These are phyloP conservation scores for Aspergillus persii DNA, from an alignment of 2,329 filamentous ascomycete genomes.

Conservation along the genomic window DNA sequence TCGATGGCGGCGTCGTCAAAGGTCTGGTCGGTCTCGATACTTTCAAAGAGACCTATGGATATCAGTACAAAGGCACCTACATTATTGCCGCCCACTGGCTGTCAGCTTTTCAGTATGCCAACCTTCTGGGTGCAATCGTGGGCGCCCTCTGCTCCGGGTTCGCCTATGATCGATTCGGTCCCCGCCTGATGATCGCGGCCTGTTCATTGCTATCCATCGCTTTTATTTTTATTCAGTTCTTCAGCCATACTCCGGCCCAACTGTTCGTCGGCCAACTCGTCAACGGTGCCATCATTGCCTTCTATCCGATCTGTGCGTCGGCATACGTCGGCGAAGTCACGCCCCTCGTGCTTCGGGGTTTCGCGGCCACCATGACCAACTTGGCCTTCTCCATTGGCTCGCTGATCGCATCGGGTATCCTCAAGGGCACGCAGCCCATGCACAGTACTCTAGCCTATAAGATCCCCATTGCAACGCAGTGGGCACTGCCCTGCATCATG, in stretches of 20 bases:
- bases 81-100: conserved; percentile 27
- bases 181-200: conserved; percentile 22
- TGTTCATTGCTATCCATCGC: conserved; percentile 35
- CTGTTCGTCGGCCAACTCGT: conserved; percentile 62
- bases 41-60: conserved; percentile 29
- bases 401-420: conserved; percentile 31
- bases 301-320: conserved; percentile 57
- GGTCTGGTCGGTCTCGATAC: conserved; percentile 26
- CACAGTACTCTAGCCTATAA: conserved; percentile 20
- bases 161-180: conserved; percentile 29
- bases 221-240: conserved; percentile 64
- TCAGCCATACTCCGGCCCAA: conserved; percentile 54
- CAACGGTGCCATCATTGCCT: conserved; percentile 60
- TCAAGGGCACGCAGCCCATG: conserved; percentile 22
- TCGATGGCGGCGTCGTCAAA: conserved; percentile 26
- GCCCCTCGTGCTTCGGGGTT: conserved; percentile 30
- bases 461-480: conserved; percentile 27
- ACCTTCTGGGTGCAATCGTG: conserved; percentile 24
- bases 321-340: conserved; percentile 33
- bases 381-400: conserved; percentile 32
- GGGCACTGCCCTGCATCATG: conserved; percentile 23
- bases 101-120: conserved; percentile 29
- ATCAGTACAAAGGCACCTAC: conserved; percentile 22
- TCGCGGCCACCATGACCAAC: conserved; percentile 30
- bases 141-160: conserved; percentile 24